Evolutionary conservation across 305 asterid species (phyloP).

Genomic region (Nicotiana rustica): DNA sequence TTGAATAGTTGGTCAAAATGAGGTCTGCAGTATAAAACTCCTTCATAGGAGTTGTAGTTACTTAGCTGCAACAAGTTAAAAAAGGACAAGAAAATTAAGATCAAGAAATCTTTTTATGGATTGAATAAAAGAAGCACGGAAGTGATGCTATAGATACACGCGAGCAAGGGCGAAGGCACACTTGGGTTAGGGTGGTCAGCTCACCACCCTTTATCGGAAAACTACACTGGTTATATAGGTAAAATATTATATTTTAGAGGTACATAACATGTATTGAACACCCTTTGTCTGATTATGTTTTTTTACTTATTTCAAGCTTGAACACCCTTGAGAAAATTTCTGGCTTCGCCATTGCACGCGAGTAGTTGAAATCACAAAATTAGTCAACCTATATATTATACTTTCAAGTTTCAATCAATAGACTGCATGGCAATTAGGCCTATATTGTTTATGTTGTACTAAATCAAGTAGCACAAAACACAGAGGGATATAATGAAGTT

Average conservation of each 20-base stretch:
- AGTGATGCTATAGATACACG: background rate
- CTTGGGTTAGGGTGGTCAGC: too few relatives aligned
- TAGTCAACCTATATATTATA: background rate
- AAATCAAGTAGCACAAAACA: background rate
- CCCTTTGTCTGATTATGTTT: too few relatives aligned
- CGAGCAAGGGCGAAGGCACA: too few relatives aligned
- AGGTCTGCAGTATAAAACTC: constrained; percentile 83
- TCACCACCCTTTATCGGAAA: too few relatives aligned
- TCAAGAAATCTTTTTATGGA: background rate
- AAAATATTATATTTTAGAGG: too few relatives aligned
- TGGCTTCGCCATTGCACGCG: background rate
- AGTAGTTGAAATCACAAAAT: background rate
- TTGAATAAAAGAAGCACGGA: background rate
- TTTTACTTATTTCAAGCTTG: too few relatives aligned
- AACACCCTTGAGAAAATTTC: too few relatives aligned
- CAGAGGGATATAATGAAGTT: background rate
- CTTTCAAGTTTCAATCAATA: background rate
- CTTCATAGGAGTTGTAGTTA: constrained; percentile 78
- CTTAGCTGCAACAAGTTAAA: constrained; percentile 63
- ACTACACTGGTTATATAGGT: too few relatives aligned
- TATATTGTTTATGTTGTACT: background rate
- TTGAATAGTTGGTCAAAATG: constrained; percentile 84
- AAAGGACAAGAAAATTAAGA: background rate
- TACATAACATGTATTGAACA: too few relatives aligned
- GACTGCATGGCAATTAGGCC: background rate